phyloP scores from a whole-genome alignment of 2,329 filamentous ascomycete genomes.

The Colletotrichum sp. region DNA sequence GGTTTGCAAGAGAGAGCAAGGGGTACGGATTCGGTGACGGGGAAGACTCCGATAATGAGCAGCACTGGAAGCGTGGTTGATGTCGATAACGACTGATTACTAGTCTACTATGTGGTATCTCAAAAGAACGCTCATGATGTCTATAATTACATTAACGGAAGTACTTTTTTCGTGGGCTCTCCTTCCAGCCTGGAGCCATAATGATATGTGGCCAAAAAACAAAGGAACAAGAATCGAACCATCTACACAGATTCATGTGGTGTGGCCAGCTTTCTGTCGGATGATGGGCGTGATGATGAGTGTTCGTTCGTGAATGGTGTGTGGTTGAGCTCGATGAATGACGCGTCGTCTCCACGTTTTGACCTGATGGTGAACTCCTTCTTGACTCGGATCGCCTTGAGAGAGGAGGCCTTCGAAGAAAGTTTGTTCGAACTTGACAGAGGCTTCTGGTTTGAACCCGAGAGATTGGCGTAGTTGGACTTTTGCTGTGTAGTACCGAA shows the following conservation, averaged over 20 bases:
- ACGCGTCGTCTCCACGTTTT: not conserved
- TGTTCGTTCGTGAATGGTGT: not conserved
- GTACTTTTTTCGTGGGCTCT: not conserved
- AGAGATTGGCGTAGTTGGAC: constrained; percentile 12
- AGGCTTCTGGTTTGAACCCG: not conserved
- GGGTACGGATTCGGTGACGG: not conserved
- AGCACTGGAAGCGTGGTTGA: not conserved
- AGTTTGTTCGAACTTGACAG: not conserved
- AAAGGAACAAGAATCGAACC: not conserved
- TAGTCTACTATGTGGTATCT: not conserved
- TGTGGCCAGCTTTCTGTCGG: not conserved
- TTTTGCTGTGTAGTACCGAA: constrained; percentile 30
- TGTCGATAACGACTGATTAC: not conserved
- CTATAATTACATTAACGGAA: not conserved
- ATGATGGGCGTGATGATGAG: not conserved
- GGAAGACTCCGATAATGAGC: not conserved
- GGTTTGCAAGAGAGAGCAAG: not conserved
- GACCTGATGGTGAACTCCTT: constrained; percentile 12
- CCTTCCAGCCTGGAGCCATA: not conserved
- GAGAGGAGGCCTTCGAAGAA: not conserved
- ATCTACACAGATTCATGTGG: constrained; percentile 1
- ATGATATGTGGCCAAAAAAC: not conserved
- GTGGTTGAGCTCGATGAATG: not conserved
- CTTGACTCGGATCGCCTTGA: not conserved
- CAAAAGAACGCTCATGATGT: not conserved